Evolutionary conservation across 2,329 filamentous ascomycete species (phyloP), one percentile per base, ranked within the genome.

Genomic region (Curvularia sp.): DNA sequence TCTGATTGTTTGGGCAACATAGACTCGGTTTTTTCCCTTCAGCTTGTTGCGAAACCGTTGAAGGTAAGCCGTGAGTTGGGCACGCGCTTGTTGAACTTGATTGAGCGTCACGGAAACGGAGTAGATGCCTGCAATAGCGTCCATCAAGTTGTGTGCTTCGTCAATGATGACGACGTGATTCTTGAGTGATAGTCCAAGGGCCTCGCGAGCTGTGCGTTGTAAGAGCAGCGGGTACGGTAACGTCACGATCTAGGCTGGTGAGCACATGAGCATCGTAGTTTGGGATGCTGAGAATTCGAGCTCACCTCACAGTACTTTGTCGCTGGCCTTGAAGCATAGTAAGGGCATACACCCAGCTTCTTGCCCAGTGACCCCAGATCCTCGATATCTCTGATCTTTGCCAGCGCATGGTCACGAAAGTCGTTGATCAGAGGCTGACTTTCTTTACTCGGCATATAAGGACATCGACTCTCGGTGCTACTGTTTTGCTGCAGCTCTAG

Each of bases 131-230:
- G 92, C 86, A 45, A 99, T 92, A 0, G 94, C 93, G 74, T 97
- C 93, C 89, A 97, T 97, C 51, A 99, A 86, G 72, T 99, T 99
- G 74, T 99, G 95, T 0, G 95, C 95, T 80, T 99, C 95, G 67
- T 99, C 95, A 47, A 99, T 91, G 25, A 99, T 90, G n/a, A 99
- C 88, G 0, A 99, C 83, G 70, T 96, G 95, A 5, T 88, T 87
- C 68, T 96, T 93, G 8, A 99, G 78, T 23, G 90, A 94, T 42
- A 99, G 87, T 0, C 90, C 89, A 0, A 99, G 82, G 0, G 95
- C 93, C 60, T 98, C 93, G 48, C 95, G 84, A 0, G 95, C 93
- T 3, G 88, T 91, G 68, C 89, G 91, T 71, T 98, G 95, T 3
- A 99, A 81, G 0, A 99, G 83, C 6, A 99, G 78, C 1, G 94